phyloP scores from a whole-genome alignment of 1,284 basidiomycete species.

The Trichosporon sp. region DNA sequence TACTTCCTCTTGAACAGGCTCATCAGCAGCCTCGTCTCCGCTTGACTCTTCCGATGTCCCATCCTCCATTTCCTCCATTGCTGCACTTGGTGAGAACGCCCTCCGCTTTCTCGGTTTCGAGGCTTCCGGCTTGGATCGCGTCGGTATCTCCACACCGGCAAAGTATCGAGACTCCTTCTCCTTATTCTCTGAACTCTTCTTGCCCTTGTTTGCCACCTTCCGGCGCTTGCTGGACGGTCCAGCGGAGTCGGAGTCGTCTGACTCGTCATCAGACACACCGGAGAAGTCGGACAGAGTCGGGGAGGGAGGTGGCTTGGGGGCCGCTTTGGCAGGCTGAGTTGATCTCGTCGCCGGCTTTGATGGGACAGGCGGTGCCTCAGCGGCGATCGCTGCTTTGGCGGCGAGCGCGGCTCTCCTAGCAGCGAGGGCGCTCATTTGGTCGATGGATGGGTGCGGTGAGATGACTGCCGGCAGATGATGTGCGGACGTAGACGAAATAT shows the following conservation, averaged over 20 bases:
- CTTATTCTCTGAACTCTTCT: slow-evolving; percentile 2
- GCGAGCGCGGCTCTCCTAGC: slow-evolving; percentile 23
- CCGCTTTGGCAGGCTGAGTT: not conserved
- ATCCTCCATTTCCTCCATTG: slow-evolving; percentile 13
- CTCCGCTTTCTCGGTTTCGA: not conserved
- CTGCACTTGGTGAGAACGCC: slow-evolving; percentile 34
- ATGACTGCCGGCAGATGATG: not conserved
- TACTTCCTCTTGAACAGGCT: slow-evolving; percentile 15
- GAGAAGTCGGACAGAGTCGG: slow-evolving; percentile 6
- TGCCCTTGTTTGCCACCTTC: slow-evolving; percentile 6
- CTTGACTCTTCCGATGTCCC: not conserved
- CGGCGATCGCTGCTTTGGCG: slow-evolving; percentile 11
- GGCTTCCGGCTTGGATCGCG: not conserved
- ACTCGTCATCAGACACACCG: slow-evolving; percentile 3
- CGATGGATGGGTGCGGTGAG: not conserved
- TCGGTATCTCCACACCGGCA: not conserved
- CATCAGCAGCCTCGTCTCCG: slow-evolving; percentile 15
- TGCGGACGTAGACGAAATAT: not conserved
- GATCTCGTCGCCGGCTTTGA: not conserved
- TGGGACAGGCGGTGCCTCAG: not conserved
- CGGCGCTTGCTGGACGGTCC: slow-evolving; percentile 12
- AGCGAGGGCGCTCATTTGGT: slow-evolving; percentile 28
- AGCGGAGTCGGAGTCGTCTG: slow-evolving; percentile 6
- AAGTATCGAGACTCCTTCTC: slow-evolving; percentile 6
- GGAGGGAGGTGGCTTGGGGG: not conserved